Conservation (phyloP, 768 basidiomycete species). For the Chalciporus sphaerocephalus region DNA sequence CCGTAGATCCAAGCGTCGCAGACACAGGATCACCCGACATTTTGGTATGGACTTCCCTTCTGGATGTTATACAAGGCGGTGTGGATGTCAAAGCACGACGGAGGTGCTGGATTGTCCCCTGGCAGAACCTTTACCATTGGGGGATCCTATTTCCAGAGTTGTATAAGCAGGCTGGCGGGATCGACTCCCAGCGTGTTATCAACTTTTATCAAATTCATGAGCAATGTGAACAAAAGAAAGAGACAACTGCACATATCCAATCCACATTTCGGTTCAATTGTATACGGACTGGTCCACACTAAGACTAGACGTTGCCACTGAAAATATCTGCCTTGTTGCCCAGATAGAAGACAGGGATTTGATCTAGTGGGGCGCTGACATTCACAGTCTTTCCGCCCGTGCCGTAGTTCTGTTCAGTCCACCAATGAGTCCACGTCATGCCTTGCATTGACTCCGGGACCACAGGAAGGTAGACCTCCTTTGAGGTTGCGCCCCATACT, state of each 20-base stretch:
- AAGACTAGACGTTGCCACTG: constrained; percentile 16
- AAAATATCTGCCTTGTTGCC: constrained; percentile 31
- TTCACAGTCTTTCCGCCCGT: neutral
- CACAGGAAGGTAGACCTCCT: constrained; percentile 8
- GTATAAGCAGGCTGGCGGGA: too few relatives aligned
- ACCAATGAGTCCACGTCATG: constrained; percentile 34
- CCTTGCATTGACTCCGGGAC: constrained; percentile 7
- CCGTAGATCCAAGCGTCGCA: neutral
- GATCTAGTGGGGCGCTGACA: constrained; percentile 15
- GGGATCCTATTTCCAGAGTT: too few relatives aligned
- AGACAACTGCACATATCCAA: neutral
- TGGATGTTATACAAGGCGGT: too few relatives aligned
- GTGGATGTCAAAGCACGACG: too few relatives aligned
- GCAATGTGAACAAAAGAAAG: constrained; percentile 1
- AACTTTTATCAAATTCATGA: too few relatives aligned
- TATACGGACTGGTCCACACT: neutral
- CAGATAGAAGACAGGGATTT: constrained; percentile 35
- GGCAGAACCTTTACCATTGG: too few relatives aligned
- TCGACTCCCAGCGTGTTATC: too few relatives aligned
- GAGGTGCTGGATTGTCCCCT: too few relatives aligned
- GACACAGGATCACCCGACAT: neutral
- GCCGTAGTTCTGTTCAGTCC: constrained; percentile 31
- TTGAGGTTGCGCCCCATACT: constrained; percentile 22
- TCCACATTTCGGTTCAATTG: neutral
- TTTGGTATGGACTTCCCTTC: too few relatives aligned